Base-by-base conservation (phyloP, 83 land plant species). In the Picea abies region DNA sequence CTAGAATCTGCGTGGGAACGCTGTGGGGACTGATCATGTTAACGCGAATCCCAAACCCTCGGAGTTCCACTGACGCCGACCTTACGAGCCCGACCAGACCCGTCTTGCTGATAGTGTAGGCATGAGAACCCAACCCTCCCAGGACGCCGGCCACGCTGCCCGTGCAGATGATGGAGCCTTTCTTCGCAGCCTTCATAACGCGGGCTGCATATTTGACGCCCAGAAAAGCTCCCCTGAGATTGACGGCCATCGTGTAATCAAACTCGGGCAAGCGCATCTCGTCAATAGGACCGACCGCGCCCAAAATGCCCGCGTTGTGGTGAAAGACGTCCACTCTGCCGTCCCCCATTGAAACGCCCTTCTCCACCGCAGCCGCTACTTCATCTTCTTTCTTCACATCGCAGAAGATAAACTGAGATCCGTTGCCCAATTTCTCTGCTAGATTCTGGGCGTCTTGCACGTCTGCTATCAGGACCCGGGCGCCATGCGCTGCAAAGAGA, bases 131-230 rank as follows among this genome's bases (percentile, higher is more conserved):
- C 17, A 91, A 26, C 19, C 96, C 97, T 1, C 90, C 94, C 49
- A 89, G 17, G 0, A 86, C 61, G 7, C 89, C 88, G 9, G 87
- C 84, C 1, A 91, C 79, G 76, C 96, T 93, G 7, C 89, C 90
- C 0, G 92, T 91, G 82, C 84, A 84, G 9, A 94, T 32, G 23
- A 94, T 91, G 29, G 80, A 80, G 3, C 97, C 97, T 1, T 65
- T 29, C 14, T 79, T 47, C 1, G 60, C 61, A 3, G 94, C 89
- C 81, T 85, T 84, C 97, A 94, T 94, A 20, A 86, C 94, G 12
- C 97, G 91, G 11, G 96, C 82, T 1, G 95, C 96, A 69, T 94
- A 96, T 84, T 94, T 93, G 60, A 93, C 65, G 12, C 96, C 96
- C 60, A 92, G 84, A 15, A 90, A 52, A 3, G 83, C 87, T 35